A percentile compares a stretch with the other conserved stretches of the same genome.
phyloP scores from a whole-genome alignment of 805 yeast genomes.

The Lipomyces japonicus region DNA sequence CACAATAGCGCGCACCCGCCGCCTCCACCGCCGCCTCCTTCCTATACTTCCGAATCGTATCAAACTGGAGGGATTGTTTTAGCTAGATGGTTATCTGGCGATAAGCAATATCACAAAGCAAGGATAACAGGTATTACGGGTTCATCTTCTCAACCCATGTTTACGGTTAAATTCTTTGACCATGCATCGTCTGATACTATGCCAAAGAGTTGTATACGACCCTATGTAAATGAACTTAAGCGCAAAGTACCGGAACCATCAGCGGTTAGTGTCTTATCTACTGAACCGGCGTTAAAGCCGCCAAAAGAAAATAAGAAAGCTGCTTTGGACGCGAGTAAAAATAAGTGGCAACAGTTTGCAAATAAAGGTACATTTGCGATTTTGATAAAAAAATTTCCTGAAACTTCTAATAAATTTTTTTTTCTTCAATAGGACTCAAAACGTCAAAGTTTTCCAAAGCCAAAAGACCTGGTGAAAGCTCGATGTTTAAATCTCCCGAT shows the following conservation, averaged over 20 bases:
- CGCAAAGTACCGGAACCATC: slow-evolving; percentile 8
- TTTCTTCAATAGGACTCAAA: slow-evolving; percentile 11
- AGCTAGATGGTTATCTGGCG: slow-evolving; percentile 34
- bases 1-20: neutral
- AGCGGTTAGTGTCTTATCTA: neutral
- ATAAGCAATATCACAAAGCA: slow-evolving; percentile 33
- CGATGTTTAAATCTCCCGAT: slow-evolving; percentile 31
- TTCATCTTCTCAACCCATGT: slow-evolving; percentile 28
- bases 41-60: neutral
- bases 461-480: slow-evolving; percentile 27
- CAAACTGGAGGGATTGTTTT: slow-evolving; percentile 31
- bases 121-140: slow-evolving; percentile 34
- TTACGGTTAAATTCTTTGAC: slow-evolving; percentile 32
- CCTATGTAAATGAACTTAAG: neutral
- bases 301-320: slow-evolving; percentile 1
- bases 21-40: slow-evolving; percentile 4
- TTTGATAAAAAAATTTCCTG: neutral
- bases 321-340: slow-evolving; percentile 28
- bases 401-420: neutral
- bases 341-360: slow-evolving; percentile 34
- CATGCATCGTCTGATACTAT: slow-evolving; percentile 30
- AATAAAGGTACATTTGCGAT: slow-evolving; percentile 13
- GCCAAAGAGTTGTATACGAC: slow-evolving; percentile 15
- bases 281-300: neutral
- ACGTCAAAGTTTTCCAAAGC: slow-evolving; percentile 11